A percentile compares a stretch with the other conserved stretches of the same genome.
Conservation (phyloP, 2,329 filamentous ascomycete genomes). For the Tympanopsis confertula region DNA sequence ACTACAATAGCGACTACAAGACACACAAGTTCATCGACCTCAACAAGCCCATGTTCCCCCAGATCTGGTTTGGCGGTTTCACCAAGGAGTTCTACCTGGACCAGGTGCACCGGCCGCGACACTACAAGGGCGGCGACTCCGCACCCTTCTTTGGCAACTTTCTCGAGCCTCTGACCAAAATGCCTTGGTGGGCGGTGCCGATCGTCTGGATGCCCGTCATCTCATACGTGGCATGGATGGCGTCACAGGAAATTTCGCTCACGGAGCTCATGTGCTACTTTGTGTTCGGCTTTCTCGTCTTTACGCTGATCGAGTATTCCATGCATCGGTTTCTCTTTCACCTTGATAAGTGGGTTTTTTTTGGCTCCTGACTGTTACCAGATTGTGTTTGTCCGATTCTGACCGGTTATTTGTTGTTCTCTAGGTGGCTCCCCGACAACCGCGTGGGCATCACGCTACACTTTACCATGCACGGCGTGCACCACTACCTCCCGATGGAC, state of each 20-base stretch:
- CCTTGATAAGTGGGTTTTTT: constrained; percentile 64
- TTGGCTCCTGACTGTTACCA: background rate
- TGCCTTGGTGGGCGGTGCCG: constrained; percentile 86
- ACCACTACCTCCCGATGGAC: constrained; percentile 99
- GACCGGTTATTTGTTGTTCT: constrained; percentile 5
- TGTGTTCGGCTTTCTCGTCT: constrained; percentile 61
- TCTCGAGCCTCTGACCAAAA: constrained; percentile 83
- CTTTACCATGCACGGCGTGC: constrained; percentile 90
- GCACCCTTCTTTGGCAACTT: constrained; percentile 96
- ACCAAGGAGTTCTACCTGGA: constrained; percentile 92
- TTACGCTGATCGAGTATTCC: constrained; percentile 82
- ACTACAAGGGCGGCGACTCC: constrained; percentile 86
- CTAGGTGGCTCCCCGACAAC: constrained; percentile 80
- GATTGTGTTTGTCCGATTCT: constrained; percentile 7
- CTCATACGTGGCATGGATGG: constrained; percentile 57
- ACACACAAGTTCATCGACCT: constrained; percentile 91
- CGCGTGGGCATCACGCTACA: constrained; percentile 72
- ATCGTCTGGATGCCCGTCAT: constrained; percentile 77
- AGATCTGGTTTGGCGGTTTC: constrained; percentile 82
- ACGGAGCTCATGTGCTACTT: constrained; percentile 47
- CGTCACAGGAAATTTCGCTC: constrained; percentile 46
- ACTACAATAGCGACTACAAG: constrained; percentile 65
- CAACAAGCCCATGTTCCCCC: constrained; percentile 69
- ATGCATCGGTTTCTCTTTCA: constrained; percentile 90
- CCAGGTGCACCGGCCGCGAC: constrained; percentile 87